These are phyloP conservation scores for Phialocephala subalpina DNA, from an alignment of 2,329 filamentous ascomycete genomes.

Conservation along the genomic window DNA sequence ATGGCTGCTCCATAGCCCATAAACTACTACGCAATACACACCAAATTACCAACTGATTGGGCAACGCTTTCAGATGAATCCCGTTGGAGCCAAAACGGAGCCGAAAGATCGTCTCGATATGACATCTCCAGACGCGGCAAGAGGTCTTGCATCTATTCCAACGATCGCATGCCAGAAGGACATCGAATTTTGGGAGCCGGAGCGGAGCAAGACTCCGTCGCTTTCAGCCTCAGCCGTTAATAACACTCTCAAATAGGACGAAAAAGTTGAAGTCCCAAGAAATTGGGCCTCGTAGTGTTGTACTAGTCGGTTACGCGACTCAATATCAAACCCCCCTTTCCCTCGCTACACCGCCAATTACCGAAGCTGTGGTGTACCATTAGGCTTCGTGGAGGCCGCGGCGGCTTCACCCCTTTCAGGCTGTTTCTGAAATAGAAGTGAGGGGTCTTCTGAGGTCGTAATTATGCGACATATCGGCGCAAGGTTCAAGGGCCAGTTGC, in stretches of 20 bases:
- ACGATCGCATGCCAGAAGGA: background rate
- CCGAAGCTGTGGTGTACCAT: background rate
- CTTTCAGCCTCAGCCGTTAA: too few relatives aligned
- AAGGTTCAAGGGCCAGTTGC: background rate
- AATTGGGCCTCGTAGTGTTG: background rate
- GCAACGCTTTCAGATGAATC: background rate
- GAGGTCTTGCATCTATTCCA: background rate
- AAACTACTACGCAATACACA: slow-evolving; percentile 3
- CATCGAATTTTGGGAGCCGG: background rate
- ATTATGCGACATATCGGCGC: background rate
- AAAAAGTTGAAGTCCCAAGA: too few relatives aligned
- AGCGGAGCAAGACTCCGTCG: background rate
- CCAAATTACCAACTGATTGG: background rate
- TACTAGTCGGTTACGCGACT: background rate
- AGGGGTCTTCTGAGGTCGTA: slow-evolving; percentile 13
- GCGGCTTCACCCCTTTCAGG: slow-evolving; percentile 17
- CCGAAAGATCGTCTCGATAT: slow-evolving; percentile 6
- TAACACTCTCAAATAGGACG: too few relatives aligned
- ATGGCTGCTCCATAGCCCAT: background rate
- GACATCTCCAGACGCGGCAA: background rate
- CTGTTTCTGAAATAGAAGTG: slow-evolving; percentile 20
- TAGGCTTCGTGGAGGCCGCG: slow-evolving; percentile 8
- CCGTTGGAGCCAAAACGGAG: background rate
- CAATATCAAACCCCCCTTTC: background rate
- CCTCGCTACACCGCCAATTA: background rate